phyloP scores from a whole-genome alignment of 257 asterid genomes.

The Prunella vulgaris region DNA sequence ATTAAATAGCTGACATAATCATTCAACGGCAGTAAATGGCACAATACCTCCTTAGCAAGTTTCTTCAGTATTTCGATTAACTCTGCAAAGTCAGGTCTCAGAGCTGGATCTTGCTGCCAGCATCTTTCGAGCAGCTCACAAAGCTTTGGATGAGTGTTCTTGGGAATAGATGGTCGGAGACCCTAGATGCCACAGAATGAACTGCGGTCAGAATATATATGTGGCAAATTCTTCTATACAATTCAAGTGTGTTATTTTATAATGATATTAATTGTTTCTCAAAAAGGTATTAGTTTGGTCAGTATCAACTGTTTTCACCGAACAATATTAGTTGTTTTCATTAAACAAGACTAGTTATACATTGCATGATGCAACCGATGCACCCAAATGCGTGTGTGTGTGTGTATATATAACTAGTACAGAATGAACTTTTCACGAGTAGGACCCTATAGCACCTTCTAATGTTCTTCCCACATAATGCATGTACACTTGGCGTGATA shows the following conservation, averaged over 20 bases:
- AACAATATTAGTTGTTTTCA: too few species aligned
- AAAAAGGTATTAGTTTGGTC: too few species aligned
- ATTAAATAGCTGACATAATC: neutral
- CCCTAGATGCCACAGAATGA: constrained; percentile 42
- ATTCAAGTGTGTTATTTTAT: too few species aligned
- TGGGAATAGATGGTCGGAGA: constrained; percentile 82
- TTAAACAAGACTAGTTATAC: too few species aligned
- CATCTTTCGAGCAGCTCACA: constrained; percentile 87
- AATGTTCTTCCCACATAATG: neutral
- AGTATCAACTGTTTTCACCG: too few species aligned
- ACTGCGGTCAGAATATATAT: neutral
- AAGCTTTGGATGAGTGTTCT: constrained; percentile 65
- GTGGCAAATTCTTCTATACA: too few species aligned
- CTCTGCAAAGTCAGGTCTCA: constrained; percentile 84
- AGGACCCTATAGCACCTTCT: neutral
- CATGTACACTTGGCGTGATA: neutral
- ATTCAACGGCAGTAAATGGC: neutral
- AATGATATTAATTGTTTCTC: too few species aligned
- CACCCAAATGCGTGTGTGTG: too few species aligned
- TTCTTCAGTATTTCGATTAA: constrained; percentile 58
- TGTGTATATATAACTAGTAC: neutral
- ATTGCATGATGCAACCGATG: too few species aligned
- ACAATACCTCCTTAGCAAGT: constrained; percentile 66
- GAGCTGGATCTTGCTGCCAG: constrained; percentile 87
- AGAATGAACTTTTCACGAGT: neutral